Base-by-base conservation (phyloP, 2,329 filamentous ascomycete genomes). In the Diaporthe citri region DNA sequence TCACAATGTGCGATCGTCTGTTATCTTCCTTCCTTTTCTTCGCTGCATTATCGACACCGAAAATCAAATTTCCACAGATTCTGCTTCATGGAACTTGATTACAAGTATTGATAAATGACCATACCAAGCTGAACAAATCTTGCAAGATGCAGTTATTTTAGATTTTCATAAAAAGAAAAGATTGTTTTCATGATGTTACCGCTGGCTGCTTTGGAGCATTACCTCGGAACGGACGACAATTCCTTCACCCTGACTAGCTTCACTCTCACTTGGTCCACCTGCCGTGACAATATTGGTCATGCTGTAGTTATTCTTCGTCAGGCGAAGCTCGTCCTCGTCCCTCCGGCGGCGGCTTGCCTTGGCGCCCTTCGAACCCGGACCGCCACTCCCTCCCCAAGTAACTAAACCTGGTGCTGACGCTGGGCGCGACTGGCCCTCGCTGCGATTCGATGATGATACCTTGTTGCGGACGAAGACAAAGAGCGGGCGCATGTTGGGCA, bases 401-500 rank as follows among this genome's bases (percentile, higher is more conserved):
- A 60, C 15, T 4, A 60, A 13, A 25, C 57, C 57, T 9, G 57
- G 22, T 60, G 57, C 39, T 41, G 57, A 39, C 13, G 13, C n/a
- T 15, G 57, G 17, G 3, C 13, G 22, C 41, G 57, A 25, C 3
- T 41, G 57, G 36, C 36, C 34, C 39, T 39, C 36, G 22, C 57
- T 60, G 12, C 57, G 57, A 43, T 41, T 36, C 15, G 57, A 60
- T 4, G 57, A 41, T 15, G 57, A 60, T 28, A 60, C 36, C 39
- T 60, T 60, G 57, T 41, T 43, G 57, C 57, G 57, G 15, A 41
- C 13, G 9, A 60, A 43, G 6, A 28, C n/a, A 10, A 60, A 60
- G 12, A 60, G 12, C 6, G 57, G 57, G 57, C 36, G 57, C 57
- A 60, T 60, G 57, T 60, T 60, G 13, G 17, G 79, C 77, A 31